Evolutionary conservation across 306 rosid genomes (phyloP).

Genomic region (Cucumis sativus): Cucumber_9930_V3 NC_026661.2:21617501-21618000

Average conservation of each 20-base stretch:
- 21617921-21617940: conserved; percentile 27
- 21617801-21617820: conserved; percentile 33
- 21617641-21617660: conserved; percentile 44
- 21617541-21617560: conserved; percentile 60
- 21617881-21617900: conserved; percentile 31
- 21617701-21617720: conserved; percentile 80
- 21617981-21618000: conserved; percentile 30
- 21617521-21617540: conserved; percentile 59
- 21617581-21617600: conserved; percentile 53
- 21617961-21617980: conserved; percentile 40
- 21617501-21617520: conserved; percentile 60
- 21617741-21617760: conserved; percentile 81
- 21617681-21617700: conserved; percentile 55
- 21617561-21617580: conserved; percentile 72
- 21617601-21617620: conserved; percentile 29
- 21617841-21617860: conserved; percentile 47
- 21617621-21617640: conserved; percentile 1
- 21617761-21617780: conserved; percentile 53
- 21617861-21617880: conserved; percentile 57
- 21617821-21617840: conserved; percentile 54
- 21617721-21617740: conserved; percentile 75
- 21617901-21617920: conserved; percentile 39
- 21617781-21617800: conserved; percentile 36
- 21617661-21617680: conserved; percentile 60
- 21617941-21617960: conserved; percentile 45